A percentile compares a stretch with the other conserved stretches of the same genome.
phyloP scores from a whole-genome alignment of 2,329 filamentous ascomycete species.

The Monosporascus ibericus region DNA sequence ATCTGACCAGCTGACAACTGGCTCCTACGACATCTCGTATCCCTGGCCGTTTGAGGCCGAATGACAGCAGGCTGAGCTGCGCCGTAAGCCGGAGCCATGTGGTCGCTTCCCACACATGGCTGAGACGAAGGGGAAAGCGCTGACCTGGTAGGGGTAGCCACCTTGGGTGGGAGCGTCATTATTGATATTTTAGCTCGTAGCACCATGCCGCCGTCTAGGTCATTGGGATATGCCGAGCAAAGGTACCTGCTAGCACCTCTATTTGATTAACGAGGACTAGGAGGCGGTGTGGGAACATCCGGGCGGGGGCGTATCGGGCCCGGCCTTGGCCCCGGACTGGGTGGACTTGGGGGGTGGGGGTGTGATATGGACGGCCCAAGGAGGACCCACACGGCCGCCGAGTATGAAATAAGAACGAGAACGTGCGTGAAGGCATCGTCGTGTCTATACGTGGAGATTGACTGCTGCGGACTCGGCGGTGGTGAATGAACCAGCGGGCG shows the following conservation, averaged over 20 bases:
- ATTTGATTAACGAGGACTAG: conserved; percentile 14
- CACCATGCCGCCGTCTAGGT: neutral
- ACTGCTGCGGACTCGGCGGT: conserved; percentile 21
- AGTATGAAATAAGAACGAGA: conserved; percentile 6
- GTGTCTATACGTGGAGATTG: conserved; percentile 1
- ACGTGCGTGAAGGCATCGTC: conserved; percentile 3
- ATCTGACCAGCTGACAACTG: too few relatives aligned
- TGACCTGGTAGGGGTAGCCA: too few relatives aligned
- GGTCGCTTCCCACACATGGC: too few relatives aligned
- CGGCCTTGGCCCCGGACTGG: conserved; percentile 19
- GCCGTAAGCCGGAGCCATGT: too few relatives aligned
- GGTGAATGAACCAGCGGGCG: conserved; percentile 22
- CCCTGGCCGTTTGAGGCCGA: too few relatives aligned
- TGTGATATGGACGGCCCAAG: conserved; percentile 3
- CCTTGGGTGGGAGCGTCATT: too few relatives aligned
- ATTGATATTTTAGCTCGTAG: neutral
- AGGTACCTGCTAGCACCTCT: too few relatives aligned
- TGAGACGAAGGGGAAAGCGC: too few relatives aligned
- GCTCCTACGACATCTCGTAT: too few relatives aligned
- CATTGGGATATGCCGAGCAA: neutral
- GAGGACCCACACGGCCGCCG: conserved; percentile 5
- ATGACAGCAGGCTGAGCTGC: too few relatives aligned
- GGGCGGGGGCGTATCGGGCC: conserved; percentile 18
- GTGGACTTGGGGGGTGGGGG: conserved; percentile 19
- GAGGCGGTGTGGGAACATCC: conserved; percentile 22